Evolutionary conservation across 495 filamentous ascomycete species (phyloP).

Genomic region (Penicillium cosmopolitanum): DNA sequence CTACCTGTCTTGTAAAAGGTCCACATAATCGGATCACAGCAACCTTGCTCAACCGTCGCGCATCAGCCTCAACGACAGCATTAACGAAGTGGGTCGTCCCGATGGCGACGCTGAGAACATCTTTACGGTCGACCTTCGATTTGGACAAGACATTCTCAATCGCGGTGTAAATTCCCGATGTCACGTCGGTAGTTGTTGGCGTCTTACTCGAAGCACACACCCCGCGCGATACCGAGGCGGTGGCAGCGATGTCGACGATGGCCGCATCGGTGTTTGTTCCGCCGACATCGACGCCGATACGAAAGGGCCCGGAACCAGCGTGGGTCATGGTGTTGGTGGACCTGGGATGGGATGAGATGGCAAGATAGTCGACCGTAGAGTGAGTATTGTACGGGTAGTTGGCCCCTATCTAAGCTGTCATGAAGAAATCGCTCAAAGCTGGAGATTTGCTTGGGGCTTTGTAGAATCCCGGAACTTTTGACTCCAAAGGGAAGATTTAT

Average conservation of each 20-base stretch:
- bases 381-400: too few species aligned
- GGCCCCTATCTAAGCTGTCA: too few species aligned
- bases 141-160: slow-evolving; percentile 51
- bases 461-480: too few species aligned
- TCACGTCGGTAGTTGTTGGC: slow-evolving; percentile 60
- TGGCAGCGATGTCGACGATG: slow-evolving; percentile 53
- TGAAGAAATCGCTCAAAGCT: too few species aligned
- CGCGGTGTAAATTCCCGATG: slow-evolving; percentile 54
- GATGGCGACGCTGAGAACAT: slow-evolving; percentile 60
- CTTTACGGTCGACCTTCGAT: slow-evolving; percentile 36
- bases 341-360: background rate
- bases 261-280: slow-evolving; percentile 68
- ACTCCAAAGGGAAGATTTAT: too few species aligned
- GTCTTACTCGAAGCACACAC: slow-evolving; percentile 60
- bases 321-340: background rate
- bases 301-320: slow-evolving; percentile 13
- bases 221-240: slow-evolving; percentile 39
- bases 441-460: too few species aligned
- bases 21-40: slow-evolving; percentile 59
- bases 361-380: background rate
- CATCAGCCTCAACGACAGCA: slow-evolving; percentile 61
- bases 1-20: slow-evolving; percentile 48
- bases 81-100: slow-evolving; percentile 70
- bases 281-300: slow-evolving; percentile 32
- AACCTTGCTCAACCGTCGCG: slow-evolving; percentile 52